Percentiles rank a stretch among this genome's conserved stretches.
These are phyloP conservation scores for Linum tenue DNA, from an alignment of 345 rosid species.

Conservation along the genomic window DNA sequence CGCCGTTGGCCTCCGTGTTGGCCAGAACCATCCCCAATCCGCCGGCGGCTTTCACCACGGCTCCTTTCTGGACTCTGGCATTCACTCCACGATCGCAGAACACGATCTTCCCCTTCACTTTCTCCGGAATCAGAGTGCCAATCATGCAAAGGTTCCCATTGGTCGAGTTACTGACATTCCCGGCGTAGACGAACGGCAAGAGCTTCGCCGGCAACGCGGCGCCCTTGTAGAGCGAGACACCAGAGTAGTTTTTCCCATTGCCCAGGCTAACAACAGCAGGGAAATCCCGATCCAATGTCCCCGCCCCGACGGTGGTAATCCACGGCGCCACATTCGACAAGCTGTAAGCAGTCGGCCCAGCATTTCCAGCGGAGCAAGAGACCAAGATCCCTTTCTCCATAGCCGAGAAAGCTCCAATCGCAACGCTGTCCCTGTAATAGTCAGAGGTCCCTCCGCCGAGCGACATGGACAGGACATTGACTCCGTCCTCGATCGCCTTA, in stretches of 20 bases:
- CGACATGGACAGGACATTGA: constrained; percentile 1
- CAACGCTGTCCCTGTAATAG: constrained; percentile 2
- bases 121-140: constrained; percentile 20
- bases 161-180: constrained; percentile 15
- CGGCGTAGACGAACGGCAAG: constrained; percentile 23
- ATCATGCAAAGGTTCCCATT: constrained; percentile 24
- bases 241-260: constrained; percentile 18
- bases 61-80: constrained; percentile 26
- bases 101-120: constrained; percentile 24
- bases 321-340: constrained; percentile 1
- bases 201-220: constrained; percentile 8
- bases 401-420: constrained; percentile 3
- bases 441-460: constrained; percentile 2
- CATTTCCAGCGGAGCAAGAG: constrained; percentile 2
- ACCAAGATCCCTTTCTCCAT: constrained; percentile 5
- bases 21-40: constrained; percentile 26
- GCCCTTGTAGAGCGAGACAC: constrained; percentile 21
- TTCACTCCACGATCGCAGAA: constrained; percentile 23
- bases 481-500: not conserved
- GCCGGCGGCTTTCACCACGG: constrained; percentile 25
- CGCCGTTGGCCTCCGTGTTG: constrained; percentile 21
- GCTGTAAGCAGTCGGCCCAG: constrained; percentile 1
- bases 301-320: constrained; percentile 20
- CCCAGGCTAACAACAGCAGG: constrained; percentile 8
- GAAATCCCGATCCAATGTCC: constrained; percentile 7